Evolutionary conservation across 352 stramenopile genomes (phyloP).

Genomic region (Pythium apleroticum): DNA sequence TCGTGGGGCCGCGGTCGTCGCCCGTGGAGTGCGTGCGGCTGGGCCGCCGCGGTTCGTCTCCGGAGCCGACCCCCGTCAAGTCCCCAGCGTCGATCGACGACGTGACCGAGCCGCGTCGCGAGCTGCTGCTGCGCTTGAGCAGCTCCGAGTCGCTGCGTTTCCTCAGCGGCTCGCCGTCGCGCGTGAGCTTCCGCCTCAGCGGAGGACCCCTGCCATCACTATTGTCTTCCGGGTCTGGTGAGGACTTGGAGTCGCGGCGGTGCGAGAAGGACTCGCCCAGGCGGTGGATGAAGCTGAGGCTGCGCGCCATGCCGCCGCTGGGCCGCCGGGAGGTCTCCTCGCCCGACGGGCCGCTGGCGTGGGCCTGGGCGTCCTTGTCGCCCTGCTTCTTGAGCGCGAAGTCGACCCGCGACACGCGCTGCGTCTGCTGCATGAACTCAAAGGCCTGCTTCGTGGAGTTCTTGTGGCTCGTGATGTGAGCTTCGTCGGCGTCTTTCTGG

Average conservation of each 20-base stretch:
- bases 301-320: conserved; percentile 4
- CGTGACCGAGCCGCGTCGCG: conserved; percentile 17
- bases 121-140: conserved; percentile 12
- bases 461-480: conserved; percentile 72
- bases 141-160: conserved; percentile 23
- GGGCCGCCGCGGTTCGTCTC: conserved; percentile 9
- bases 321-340: background rate
- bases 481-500: conserved; percentile 57
- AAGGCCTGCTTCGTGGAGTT: conserved; percentile 68
- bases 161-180: conserved; percentile 8
- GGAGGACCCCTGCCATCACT: background rate
- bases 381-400: conserved; percentile 17
- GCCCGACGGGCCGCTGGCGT: background rate
- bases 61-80: background rate
- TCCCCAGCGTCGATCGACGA: conserved; percentile 14
- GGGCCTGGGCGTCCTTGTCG: conserved; percentile 10
- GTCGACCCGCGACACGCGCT: conserved; percentile 53
- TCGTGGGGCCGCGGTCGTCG: background rate
- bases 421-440: conserved; percentile 68
- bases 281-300: conserved; percentile 14
- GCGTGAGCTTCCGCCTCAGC: background rate
- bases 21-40: conserved; percentile 2
- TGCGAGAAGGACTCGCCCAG: conserved; percentile 17
- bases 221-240: background rate
- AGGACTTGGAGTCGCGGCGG: conserved; percentile 12